phyloP scores from a whole-genome alignment of 768 basidiomycete species.

The Lactarius trivialis region DNA sequence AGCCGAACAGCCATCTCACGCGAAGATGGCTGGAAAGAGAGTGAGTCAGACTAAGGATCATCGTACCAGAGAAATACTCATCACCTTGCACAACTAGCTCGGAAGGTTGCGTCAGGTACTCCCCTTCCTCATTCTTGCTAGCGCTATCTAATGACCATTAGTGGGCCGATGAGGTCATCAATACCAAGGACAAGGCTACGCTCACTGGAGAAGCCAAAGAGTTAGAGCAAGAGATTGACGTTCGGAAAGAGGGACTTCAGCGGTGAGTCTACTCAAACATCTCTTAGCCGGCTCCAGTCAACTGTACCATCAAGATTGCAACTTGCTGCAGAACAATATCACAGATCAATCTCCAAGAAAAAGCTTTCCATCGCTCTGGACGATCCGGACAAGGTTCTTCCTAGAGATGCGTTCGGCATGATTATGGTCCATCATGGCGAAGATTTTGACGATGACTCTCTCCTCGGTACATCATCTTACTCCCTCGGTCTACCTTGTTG shows the following conservation, averaged over 20 bases:
- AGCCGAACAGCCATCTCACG: background rate
- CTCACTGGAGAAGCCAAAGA: constrained; percentile 75
- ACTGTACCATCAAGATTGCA: constrained; percentile 11
- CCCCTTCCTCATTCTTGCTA: background rate
- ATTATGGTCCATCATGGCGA: constrained; percentile 40
- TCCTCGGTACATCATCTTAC: constrained; percentile 13
- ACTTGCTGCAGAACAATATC: constrained; percentile 20
- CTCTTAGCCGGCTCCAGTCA: background rate
- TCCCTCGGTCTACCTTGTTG: background rate
- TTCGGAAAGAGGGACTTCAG: constrained; percentile 64
- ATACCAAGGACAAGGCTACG: constrained; percentile 72
- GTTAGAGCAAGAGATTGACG: constrained; percentile 78
- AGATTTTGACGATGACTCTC: constrained; percentile 29
- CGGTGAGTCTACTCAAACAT: constrained; percentile 42
- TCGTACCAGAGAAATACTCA: background rate
- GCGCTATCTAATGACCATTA: constrained; percentile 29
- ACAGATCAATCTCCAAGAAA: constrained; percentile 25
- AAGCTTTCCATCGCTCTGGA: constrained; percentile 32
- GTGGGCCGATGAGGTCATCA: constrained; percentile 90
- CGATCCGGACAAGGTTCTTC: constrained; percentile 33
- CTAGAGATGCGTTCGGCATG: constrained; percentile 37
- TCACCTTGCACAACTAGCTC: constrained; percentile 38
- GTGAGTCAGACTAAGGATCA: background rate
- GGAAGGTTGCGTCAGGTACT: constrained; percentile 73
- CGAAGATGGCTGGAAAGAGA: constrained; percentile 15